Evolutionary conservation across 352 stramenopile species (phyloP).

Genomic region (Phytopythium litorale): DNA sequence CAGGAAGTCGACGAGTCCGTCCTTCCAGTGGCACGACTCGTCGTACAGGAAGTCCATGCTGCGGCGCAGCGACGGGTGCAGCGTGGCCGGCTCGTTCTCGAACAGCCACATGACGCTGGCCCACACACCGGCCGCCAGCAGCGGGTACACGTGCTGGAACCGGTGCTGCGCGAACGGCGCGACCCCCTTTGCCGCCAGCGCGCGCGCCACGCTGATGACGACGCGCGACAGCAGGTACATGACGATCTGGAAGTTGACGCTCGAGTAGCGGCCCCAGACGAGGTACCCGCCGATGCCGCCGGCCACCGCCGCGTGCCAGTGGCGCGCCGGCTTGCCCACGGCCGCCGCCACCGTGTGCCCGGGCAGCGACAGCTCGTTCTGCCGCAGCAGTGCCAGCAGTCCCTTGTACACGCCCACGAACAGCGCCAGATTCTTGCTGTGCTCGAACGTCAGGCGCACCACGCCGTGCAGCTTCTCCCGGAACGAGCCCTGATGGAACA

Average conservation of each 20-base stretch:
- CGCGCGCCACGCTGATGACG: constrained; percentile 63
- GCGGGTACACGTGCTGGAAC: constrained; percentile 78
- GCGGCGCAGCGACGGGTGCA: constrained; percentile 79
- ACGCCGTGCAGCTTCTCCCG: constrained; percentile 71
- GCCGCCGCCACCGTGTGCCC: constrained; percentile 20
- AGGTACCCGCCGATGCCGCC: constrained; percentile 77
- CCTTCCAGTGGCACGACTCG: constrained; percentile 73
- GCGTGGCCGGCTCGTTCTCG: constrained; percentile 71
- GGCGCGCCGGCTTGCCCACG: constrained; percentile 64
- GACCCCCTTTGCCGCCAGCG: constrained; percentile 56
- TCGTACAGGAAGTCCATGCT: constrained; percentile 91
- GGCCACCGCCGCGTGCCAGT: constrained; percentile 78
- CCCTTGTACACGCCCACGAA: constrained; percentile 89
- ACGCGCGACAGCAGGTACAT: constrained; percentile 85
- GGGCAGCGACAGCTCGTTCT: constrained; percentile 39
- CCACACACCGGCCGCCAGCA: constrained; percentile 76
- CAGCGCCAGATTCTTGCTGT: constrained; percentile 84
- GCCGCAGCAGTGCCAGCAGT: constrained; percentile 57
- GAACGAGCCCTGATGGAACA: constrained; percentile 82
- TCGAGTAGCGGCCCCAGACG: constrained; percentile 81
- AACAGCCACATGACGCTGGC: constrained; percentile 85
- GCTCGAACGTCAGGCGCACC: constrained; percentile 79
- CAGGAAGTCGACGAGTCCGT: constrained; percentile 70
- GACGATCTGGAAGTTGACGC: constrained; percentile 89
- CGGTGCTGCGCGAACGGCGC: constrained; percentile 58